A percentile compares a stretch with the other conserved stretches of the same genome.
Conservation (phyloP, 352 stramenopile genomes). For the Phytophthora europaea region DNA sequence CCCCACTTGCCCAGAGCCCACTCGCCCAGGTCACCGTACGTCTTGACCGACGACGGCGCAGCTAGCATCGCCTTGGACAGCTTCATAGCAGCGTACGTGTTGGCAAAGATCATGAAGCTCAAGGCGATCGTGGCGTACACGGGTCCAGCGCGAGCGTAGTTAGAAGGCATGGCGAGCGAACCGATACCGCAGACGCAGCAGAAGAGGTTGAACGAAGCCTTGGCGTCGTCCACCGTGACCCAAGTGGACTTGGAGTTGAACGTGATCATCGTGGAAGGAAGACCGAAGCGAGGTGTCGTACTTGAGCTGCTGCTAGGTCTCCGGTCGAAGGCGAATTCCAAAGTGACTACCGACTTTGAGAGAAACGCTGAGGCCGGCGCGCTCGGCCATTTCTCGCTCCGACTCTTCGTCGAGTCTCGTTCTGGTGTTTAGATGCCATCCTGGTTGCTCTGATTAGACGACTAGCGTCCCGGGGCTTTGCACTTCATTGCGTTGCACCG, state of each 20-base stretch:
- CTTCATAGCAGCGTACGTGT: slow-evolving; percentile 36
- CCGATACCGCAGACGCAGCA: slow-evolving; percentile 37
- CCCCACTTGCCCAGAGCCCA: slow-evolving; percentile 33
- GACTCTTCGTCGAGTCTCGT: slow-evolving; percentile 23
- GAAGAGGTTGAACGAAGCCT: slow-evolving; percentile 38
- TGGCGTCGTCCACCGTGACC: slow-evolving; percentile 32
- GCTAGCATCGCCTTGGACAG: slow-evolving; percentile 34
- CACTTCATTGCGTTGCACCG: slow-evolving; percentile 20
- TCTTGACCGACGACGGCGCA: slow-evolving; percentile 33
- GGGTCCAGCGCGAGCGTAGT: slow-evolving; percentile 29
- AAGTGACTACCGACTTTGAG: slow-evolving; percentile 12
- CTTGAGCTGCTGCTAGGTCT: slow-evolving; percentile 12
- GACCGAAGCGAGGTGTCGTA: background rate
- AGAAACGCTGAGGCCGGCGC: background rate
- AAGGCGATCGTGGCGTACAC: slow-evolving; percentile 28
- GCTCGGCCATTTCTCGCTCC: slow-evolving; percentile 17
- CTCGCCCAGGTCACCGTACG: slow-evolving; percentile 29
- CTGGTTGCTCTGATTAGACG: slow-evolving; percentile 23
- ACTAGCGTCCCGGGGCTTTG: background rate
- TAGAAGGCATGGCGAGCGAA: slow-evolving; percentile 35
- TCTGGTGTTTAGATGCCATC: slow-evolving; percentile 31
- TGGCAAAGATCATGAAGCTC: slow-evolving; percentile 37
- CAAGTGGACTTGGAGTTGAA: slow-evolving; percentile 31
- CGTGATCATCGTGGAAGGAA: slow-evolving; percentile 3
- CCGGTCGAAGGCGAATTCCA: slow-evolving; percentile 23